Conservation (phyloP, 176 grass and related monocot species). For the sorghum (Sorghum bicolor) region DNA sequence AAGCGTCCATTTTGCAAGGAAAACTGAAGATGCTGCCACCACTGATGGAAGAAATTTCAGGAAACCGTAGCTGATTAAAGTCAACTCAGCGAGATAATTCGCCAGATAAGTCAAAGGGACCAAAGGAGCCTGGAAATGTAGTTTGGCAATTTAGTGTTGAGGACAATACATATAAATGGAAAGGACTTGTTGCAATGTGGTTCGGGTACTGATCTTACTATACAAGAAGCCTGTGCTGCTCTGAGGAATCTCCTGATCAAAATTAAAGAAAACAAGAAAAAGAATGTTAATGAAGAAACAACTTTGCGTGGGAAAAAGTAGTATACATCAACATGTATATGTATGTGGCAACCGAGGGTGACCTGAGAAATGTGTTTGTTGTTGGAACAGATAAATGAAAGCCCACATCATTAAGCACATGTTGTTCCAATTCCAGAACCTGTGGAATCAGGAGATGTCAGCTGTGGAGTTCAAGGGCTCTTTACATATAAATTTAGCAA, state of each 20-base stretch:
- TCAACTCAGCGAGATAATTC: conserved; percentile 83
- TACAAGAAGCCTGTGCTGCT: conserved; percentile 60
- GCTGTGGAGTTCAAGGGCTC: conserved; percentile 8
- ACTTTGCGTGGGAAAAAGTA: conserved; percentile 22
- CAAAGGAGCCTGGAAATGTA: conserved; percentile 39
- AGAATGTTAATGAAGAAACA: conserved; percentile 10
- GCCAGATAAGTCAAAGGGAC: conserved; percentile 55
- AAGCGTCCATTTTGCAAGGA: conserved; percentile 90
- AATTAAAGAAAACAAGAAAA: conserved; percentile 21
- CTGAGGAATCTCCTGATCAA: conserved; percentile 85
- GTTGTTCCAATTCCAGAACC: conserved; percentile 82
- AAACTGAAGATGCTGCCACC: conserved; percentile 74
- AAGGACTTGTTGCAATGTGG: conserved; percentile 8
- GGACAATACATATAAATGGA: conserved; percentile 7
- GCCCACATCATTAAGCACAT: conserved; percentile 54
- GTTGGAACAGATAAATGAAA: conserved; percentile 85
- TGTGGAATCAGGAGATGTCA: conserved; percentile 38
- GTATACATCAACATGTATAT: conserved; percentile 11
- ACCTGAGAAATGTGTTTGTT: conserved; percentile 86
- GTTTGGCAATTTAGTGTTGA: conserved; percentile 23
- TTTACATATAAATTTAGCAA: conserved; percentile 19
- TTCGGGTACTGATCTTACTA: conserved; percentile 47
- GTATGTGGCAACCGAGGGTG: conserved; percentile 4
- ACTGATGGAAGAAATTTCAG: conserved; percentile 83
- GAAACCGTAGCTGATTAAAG: conserved; percentile 61